These are phyloP conservation scores for Limonomyces culmigenus DNA, from an alignment of 1,284 basidiomycete genomes.

Conservation along the genomic window DNA sequence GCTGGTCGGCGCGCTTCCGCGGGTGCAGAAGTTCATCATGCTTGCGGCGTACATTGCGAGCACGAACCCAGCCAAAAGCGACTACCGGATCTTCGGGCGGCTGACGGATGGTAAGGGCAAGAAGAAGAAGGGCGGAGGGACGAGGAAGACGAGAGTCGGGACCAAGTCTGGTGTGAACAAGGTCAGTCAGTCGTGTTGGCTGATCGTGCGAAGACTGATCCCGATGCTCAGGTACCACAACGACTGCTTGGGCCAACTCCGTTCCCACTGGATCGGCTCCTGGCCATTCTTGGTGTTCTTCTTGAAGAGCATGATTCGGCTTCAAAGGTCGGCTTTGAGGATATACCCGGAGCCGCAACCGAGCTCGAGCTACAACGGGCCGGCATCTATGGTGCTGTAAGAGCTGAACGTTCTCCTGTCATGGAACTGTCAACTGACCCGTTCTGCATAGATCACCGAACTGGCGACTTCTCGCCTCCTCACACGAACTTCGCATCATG, in stretches of 20 bases:
- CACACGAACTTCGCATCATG: constrained; percentile 44
- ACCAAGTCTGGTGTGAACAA: constrained; percentile 23
- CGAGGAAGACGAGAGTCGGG: constrained; percentile 18
- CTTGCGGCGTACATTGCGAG: constrained; percentile 75
- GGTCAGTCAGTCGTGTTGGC: constrained; percentile 14
- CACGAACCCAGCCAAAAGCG: constrained; percentile 72
- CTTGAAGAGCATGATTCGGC: constrained; percentile 70
- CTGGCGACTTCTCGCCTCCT: constrained; percentile 54
- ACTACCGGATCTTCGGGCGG: constrained; percentile 67
- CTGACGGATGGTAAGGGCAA: constrained; percentile 45
- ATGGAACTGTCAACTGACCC: constrained; percentile 1
- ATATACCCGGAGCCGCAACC: constrained; percentile 39
- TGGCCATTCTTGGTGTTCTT: constrained; percentile 72
- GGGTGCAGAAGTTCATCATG: constrained; percentile 60
- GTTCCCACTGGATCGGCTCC: constrained; percentile 70
- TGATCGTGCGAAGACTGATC: background rate
- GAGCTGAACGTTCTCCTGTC: constrained; percentile 9
- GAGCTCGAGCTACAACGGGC: constrained; percentile 52
- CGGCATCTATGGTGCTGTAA: constrained; percentile 37
- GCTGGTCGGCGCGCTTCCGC: constrained; percentile 22
- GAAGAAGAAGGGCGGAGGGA: constrained; percentile 25
- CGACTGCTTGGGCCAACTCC: constrained; percentile 64
- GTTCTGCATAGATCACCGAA: constrained; percentile 42
- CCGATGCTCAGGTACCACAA: constrained; percentile 54
- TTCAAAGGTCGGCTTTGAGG: constrained; percentile 24